Evolutionary conservation across 2,329 filamentous ascomycete genomes (phyloP).

Genomic region (Endothia cerciana): DNA sequence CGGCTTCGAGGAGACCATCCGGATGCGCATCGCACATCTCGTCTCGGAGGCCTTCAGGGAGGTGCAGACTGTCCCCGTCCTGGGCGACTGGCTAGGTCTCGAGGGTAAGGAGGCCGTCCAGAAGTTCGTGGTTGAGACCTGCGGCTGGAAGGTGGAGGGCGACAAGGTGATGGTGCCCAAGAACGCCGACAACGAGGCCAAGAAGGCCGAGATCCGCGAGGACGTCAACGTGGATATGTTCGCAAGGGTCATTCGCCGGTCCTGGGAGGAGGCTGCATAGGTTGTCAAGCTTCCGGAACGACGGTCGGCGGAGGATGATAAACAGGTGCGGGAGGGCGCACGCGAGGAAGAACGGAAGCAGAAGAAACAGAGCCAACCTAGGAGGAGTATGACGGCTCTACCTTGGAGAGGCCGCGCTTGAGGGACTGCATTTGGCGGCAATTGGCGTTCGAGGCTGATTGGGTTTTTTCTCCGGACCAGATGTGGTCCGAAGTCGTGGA

Average conservation of each 20-base stretch:
- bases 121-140: slow-evolving; percentile 84
- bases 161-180: slow-evolving; percentile 75
- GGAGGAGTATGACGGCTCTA: too few relatives aligned
- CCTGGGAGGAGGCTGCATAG: slow-evolving; percentile 81
- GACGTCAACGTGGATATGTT: slow-evolving; percentile 92
- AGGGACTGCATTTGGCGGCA: slow-evolving; percentile 22
- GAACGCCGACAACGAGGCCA: slow-evolving; percentile 97
- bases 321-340: neutral
- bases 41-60: slow-evolving; percentile 81
- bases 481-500: slow-evolving; percentile 7
- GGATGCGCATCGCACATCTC: slow-evolving; percentile 85
- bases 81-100: slow-evolving; percentile 78
- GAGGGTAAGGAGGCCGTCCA: slow-evolving; percentile 65
- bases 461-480: slow-evolving; percentile 17
- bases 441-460: slow-evolving; percentile 19
- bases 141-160: slow-evolving; percentile 80
- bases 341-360: neutral
- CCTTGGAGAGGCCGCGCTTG: slow-evolving; percentile 19
- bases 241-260: slow-evolving; percentile 76
- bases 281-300: neutral
- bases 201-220: slow-evolving; percentile 93
- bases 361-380: neutral
- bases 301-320: neutral
- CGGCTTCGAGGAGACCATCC: slow-evolving; percentile 93
- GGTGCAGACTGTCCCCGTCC: slow-evolving; percentile 62